Evolutionary conservation across 2,329 filamentous ascomycete genomes (phyloP).

Genomic region (Ceratocystis colombiana): DNA sequence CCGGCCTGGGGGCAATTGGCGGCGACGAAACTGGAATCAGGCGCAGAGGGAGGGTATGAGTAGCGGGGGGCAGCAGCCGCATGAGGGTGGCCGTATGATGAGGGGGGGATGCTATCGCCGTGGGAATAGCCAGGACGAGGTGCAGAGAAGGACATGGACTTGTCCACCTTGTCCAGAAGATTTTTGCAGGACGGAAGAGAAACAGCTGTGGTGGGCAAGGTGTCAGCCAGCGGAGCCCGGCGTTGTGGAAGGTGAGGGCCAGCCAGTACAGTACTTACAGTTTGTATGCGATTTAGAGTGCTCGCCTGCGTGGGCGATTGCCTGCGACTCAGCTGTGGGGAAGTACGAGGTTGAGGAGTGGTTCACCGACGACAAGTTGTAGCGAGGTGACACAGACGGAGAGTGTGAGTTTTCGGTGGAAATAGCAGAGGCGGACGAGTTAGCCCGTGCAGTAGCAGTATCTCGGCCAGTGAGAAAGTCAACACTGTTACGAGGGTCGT

Average conservation of each 20-base stretch:
- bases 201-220: neutral
- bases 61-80: neutral
- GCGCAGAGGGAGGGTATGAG: neutral
- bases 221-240: neutral
- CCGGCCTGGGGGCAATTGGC: neutral
- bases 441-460: neutral
- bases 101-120: neutral
- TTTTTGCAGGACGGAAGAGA: slow-evolving; percentile 18
- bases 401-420: slow-evolving; percentile 10
- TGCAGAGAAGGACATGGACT: neutral
- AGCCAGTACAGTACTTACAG: neutral
- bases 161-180: slow-evolving; percentile 15
- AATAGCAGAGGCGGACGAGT: neutral
- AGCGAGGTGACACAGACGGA: slow-evolving; percentile 16
- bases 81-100: neutral
- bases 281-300: neutral
- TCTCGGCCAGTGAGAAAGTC: slow-evolving; percentile 14
- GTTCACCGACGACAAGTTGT: slow-evolving; percentile 15
- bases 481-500: slow-evolving; percentile 16
- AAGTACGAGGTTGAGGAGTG: neutral
- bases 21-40: neutral
- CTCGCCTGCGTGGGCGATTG: neutral
- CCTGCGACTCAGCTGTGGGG: neutral
- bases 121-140: neutral
- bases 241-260: neutral